Percentiles rank a stretch among this genome's conserved stretches.
phyloP scores from a whole-genome alignment of 2,329 filamentous ascomycete genomes.

The Clonostachys byssicola region DNA sequence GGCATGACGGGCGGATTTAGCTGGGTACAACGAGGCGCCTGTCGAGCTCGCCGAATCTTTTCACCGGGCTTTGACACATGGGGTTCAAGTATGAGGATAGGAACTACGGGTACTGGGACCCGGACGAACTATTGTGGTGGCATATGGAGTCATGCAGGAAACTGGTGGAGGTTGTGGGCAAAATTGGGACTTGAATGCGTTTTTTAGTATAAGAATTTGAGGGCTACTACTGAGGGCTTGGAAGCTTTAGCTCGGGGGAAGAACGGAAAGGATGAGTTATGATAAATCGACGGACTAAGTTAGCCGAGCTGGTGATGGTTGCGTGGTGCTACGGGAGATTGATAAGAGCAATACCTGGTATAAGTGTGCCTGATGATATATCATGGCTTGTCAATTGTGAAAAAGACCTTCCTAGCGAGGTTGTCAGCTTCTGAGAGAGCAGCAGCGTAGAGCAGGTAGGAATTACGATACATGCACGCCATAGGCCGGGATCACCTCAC shows the following conservation, averaged over 20 bases:
- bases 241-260: neutral
- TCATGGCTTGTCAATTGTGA: too few relatives aligned
- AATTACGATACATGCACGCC: too few relatives aligned
- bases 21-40: slow-evolving; percentile 52
- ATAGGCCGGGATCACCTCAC: too few relatives aligned
- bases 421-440: too few relatives aligned
- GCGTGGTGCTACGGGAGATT: too few relatives aligned
- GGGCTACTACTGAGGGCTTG: slow-evolving; percentile 20
- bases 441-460: too few relatives aligned
- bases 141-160: slow-evolving; percentile 60
- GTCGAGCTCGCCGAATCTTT: slow-evolving; percentile 53
- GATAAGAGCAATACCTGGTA: too few relatives aligned
- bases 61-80: slow-evolving; percentile 43
- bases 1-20: slow-evolving; percentile 57
- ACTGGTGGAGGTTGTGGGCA: slow-evolving; percentile 53
- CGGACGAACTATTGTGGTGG: slow-evolving; percentile 60
- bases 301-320: too few relatives aligned
- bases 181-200: slow-evolving; percentile 61
- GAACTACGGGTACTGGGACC: slow-evolving; percentile 67
- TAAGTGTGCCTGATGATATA: too few relatives aligned
- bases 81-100: slow-evolving; percentile 55
- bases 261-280: slow-evolving; percentile 20
- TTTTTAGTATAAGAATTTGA: slow-evolving; percentile 49
- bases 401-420: too few relatives aligned
- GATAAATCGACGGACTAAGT: neutral